phyloP scores from a whole-genome alignment of 1,284 basidiomycete species.

The Acaromyces ingoldii region DNA sequence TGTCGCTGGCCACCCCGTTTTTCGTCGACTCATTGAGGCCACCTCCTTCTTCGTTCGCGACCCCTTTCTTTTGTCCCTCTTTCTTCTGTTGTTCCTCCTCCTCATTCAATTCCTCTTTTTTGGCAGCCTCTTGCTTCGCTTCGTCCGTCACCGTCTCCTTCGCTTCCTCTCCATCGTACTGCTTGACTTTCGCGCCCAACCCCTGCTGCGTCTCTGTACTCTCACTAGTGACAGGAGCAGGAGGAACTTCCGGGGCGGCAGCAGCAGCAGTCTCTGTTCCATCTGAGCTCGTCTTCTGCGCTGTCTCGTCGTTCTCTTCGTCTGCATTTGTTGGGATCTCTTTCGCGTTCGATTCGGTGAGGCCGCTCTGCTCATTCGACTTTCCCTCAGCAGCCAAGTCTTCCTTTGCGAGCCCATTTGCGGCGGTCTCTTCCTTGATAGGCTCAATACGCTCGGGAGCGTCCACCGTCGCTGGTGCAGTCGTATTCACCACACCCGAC shows the following conservation, averaged over 20 bases:
- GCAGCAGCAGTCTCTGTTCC: background rate
- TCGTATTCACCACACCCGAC: constrained; percentile 1
- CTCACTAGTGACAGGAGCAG: background rate
- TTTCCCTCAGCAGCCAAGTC: too few relatives aligned
- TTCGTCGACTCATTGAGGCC: background rate
- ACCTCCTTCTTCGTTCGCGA: background rate
- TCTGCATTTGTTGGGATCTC: background rate
- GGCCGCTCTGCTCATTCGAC: too few relatives aligned
- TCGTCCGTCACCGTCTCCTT: constrained; percentile 60
- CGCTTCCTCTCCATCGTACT: constrained; percentile 52
- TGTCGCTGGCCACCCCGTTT: background rate
- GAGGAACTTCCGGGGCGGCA: background rate
- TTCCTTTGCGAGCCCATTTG: too few relatives aligned
- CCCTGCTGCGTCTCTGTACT: background rate
- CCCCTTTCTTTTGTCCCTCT: background rate
- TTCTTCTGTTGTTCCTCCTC: constrained; percentile 22
- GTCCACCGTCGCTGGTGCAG: constrained; percentile 2
- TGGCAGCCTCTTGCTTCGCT: constrained; percentile 65
- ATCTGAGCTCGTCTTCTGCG: background rate
- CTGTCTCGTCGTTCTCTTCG: background rate
- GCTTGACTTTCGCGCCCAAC: background rate
- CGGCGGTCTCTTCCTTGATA: too few relatives aligned
- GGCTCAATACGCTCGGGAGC: background rate
- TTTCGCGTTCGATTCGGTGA: too few relatives aligned
- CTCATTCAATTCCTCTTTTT: constrained; percentile 59